Evolutionary conservation across 306 rosid genomes (phyloP).

Genomic region (Prunus campanulata): DNA sequence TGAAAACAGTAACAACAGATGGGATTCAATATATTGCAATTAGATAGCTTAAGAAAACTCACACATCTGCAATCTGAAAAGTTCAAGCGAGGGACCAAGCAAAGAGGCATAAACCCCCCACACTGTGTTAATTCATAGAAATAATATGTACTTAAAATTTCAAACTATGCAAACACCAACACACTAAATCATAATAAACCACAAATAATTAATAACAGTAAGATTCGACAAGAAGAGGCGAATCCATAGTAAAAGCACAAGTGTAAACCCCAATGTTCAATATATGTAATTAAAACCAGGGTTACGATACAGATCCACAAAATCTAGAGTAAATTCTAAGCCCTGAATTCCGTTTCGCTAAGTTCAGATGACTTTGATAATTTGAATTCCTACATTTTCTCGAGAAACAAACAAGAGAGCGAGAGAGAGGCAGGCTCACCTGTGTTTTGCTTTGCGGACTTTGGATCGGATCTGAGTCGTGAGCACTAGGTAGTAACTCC

Average conservation of each 20-base stretch:
- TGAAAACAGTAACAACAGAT: neutral
- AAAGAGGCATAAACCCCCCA: too few species aligned
- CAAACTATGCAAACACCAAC: neutral
- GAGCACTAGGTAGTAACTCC: neutral
- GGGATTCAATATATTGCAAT: neutral
- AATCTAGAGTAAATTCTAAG: neutral
- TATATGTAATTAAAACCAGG: neutral
- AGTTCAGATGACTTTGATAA: neutral
- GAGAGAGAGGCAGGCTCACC: neutral
- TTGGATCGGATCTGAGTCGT: conserved; percentile 14
- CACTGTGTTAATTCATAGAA: neutral
- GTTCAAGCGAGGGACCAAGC: neutral
- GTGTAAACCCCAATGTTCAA: neutral
- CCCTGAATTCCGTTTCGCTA: neutral
- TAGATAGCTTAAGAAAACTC: neutral
- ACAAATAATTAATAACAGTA: neutral
- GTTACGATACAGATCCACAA: neutral
- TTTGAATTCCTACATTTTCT: neutral
- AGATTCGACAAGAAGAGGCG: neutral
- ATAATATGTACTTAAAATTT: neutral
- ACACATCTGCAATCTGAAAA: neutral
- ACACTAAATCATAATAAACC: neutral
- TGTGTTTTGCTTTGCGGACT: neutral
- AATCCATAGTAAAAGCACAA: neutral
- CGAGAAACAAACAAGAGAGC: neutral